Conservation (phyloP, 495 filamentous ascomycete species). For the Talaromyces proteolyticus region DNA sequence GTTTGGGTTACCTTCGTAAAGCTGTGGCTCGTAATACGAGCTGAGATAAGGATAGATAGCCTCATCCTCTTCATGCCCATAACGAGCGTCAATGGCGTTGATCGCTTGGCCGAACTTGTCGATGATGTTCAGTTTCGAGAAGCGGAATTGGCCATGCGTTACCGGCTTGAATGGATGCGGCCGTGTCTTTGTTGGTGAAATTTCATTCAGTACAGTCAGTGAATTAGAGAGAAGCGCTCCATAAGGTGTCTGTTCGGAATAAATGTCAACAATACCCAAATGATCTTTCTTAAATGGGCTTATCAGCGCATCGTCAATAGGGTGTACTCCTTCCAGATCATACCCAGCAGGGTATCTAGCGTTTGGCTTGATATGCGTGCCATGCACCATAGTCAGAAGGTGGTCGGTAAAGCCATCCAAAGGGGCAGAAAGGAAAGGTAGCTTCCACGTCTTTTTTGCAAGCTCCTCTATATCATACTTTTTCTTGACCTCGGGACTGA, state of each 20-base stretch:
- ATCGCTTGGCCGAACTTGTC: no score
- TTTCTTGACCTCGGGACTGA: conserved; percentile 12
- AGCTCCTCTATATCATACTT: background rate
- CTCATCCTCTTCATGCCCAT: no score
- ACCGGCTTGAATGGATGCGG: conserved; percentile 32
- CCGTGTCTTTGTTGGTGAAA: background rate
- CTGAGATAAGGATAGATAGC: no score
- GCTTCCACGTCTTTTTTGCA: background rate
- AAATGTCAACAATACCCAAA: background rate
- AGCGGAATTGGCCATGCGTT: conserved; percentile 40
- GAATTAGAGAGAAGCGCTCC: background rate
- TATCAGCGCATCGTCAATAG: background rate
- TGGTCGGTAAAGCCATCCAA: conserved; percentile 35
- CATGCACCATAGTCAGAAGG: conserved; percentile 31
- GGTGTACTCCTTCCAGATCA: no score
- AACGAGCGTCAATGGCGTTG: no score
- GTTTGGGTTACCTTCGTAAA: no score
- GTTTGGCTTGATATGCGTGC: conserved; percentile 40
- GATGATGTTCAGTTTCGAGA: conserved; percentile 44
- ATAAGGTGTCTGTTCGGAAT: background rate
- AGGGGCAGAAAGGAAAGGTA: conserved; percentile 25
- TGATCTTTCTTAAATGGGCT: background rate
- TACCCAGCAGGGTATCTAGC: background rate
- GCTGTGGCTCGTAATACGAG: no score
- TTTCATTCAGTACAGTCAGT: background rate